Conservation (phyloP, 2,329 filamentous ascomycete genomes). For the Talaromyces funiculosus region DNA sequence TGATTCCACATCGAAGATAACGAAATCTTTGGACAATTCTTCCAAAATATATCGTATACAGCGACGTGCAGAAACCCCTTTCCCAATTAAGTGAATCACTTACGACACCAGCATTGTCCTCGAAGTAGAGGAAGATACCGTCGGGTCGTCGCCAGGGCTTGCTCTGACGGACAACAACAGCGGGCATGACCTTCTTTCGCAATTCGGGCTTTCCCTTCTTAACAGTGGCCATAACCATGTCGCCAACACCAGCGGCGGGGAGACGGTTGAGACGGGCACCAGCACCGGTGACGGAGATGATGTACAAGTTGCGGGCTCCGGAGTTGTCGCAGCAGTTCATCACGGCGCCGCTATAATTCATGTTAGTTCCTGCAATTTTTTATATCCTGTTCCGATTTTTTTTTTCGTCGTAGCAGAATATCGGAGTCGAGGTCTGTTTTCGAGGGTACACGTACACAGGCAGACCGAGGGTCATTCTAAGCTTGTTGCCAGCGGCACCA, state of each 20-base stretch:
- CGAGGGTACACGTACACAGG: constrained; percentile 73
- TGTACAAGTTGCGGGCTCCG: constrained; percentile 97
- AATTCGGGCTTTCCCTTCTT: constrained; percentile 99
- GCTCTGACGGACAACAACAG: constrained; percentile 96
- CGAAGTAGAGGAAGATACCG: constrained; percentile 99
- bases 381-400: too few relatives aligned
- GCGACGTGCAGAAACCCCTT: not conserved
- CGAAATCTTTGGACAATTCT: not conserved
- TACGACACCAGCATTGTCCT: constrained; percentile 99
- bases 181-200: constrained; percentile 99
- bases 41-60: not conserved
- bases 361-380: not conserved
- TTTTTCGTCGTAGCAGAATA: constrained; percentile 2
- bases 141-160: constrained; percentile 99
- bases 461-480: constrained; percentile 99
- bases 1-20: not conserved
- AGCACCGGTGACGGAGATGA: constrained; percentile 99
- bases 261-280: constrained; percentile 96
- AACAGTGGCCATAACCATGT: constrained; percentile 99
- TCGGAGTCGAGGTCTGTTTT: constrained; percentile 9
- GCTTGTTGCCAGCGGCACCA: constrained; percentile 98
- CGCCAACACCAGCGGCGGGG: constrained; percentile 93
- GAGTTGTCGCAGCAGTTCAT: constrained; percentile 99
- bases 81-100: constrained; percentile 41
- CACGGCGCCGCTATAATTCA: constrained; percentile 72